Percentiles rank a stretch among this genome's conserved stretches.
Evolutionary conservation across 2,329 filamentous ascomycete genomes (phyloP).

Genomic region (Colletotrichum theobromicola): DNA sequence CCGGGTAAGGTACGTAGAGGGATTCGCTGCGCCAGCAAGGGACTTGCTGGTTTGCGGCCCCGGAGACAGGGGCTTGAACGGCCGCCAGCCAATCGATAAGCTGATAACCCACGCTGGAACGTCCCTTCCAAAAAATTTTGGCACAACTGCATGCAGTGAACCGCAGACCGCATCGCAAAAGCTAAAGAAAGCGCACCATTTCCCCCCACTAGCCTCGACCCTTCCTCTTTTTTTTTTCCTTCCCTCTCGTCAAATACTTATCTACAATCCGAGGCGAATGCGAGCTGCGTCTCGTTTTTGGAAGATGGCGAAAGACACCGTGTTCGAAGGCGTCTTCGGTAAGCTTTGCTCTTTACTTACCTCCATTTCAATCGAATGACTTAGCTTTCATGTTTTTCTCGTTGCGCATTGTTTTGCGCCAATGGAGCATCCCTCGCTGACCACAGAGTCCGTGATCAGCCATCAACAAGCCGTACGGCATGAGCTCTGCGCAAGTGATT

Average conservation of each 20-base stretch:
- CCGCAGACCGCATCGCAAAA: slow-evolving; percentile 14
- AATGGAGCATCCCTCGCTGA: background rate
- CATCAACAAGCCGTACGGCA: slow-evolving; percentile 88
- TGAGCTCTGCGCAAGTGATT: slow-evolving; percentile 89
- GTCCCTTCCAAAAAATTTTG: slow-evolving; percentile 16
- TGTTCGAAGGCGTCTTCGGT: slow-evolving; percentile 66
- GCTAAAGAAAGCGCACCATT: slow-evolving; percentile 5
- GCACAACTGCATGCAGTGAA: slow-evolving; percentile 15
- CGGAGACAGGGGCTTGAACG: background rate
- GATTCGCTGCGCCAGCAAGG: background rate
- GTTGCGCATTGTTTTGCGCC: background rate
- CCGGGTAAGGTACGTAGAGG: background rate
- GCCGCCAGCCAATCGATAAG: slow-evolving; percentile 15
- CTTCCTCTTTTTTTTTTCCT: background rate
- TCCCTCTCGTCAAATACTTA: background rate
- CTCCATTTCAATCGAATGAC: background rate
- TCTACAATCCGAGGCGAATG: slow-evolving; percentile 30
- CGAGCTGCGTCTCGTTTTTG: slow-evolving; percentile 31
- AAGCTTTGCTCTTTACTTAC: slow-evolving; percentile 28
- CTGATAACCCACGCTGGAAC: slow-evolving; percentile 11
- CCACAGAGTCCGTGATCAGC: slow-evolving; percentile 53
- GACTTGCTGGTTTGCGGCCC: background rate
- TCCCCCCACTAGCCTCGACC: background rate
- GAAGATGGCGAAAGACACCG: slow-evolving; percentile 59
- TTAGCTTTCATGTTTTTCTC: background rate